Conservation (phyloP, 352 stramenopile genomes). For the Phytophthora foliorum region DNA sequence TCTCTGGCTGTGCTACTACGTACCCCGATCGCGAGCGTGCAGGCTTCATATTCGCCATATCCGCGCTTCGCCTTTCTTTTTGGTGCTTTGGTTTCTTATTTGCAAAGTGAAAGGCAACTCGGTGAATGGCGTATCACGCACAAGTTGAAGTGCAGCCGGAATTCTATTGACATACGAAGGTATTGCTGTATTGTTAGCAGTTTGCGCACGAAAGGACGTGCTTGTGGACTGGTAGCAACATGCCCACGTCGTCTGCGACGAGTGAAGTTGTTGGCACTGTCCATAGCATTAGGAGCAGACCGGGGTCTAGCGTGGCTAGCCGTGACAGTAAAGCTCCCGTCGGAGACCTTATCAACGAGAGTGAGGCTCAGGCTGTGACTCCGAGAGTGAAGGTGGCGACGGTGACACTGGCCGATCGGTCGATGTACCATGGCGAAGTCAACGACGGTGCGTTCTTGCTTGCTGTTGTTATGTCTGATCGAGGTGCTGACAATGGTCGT, state of each 20-base stretch:
- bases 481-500: not conserved
- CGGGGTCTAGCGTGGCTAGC: slow-evolving; percentile 24
- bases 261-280: slow-evolving; percentile 6
- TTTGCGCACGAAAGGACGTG: slow-evolving; percentile 33
- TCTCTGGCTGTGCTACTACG: slow-evolving; percentile 12
- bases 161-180: slow-evolving; percentile 12
- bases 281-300: slow-evolving; percentile 29
- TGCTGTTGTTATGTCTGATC: not conserved
- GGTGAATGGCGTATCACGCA: slow-evolving; percentile 39
- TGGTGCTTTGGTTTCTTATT: slow-evolving; percentile 45
- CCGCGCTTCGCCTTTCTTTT: slow-evolving; percentile 6
- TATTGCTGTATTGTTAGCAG: slow-evolving; percentile 25
- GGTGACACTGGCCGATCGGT: slow-evolving; percentile 33
- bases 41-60: slow-evolving; percentile 24
- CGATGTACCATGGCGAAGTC: slow-evolving; percentile 49
- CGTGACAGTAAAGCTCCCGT: not conserved
- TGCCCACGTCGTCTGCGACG: slow-evolving; percentile 10
- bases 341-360: not conserved
- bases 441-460: slow-evolving; percentile 20
- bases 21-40: slow-evolving; percentile 27
- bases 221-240: slow-evolving; percentile 16
- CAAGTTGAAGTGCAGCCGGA: slow-evolving; percentile 44
- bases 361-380: not conserved
- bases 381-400: slow-evolving; percentile 23
- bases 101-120: slow-evolving; percentile 38